phyloP scores from a whole-genome alignment of 2,329 filamentous ascomycete genomes.

The Aspergillus tanneri region DNA sequence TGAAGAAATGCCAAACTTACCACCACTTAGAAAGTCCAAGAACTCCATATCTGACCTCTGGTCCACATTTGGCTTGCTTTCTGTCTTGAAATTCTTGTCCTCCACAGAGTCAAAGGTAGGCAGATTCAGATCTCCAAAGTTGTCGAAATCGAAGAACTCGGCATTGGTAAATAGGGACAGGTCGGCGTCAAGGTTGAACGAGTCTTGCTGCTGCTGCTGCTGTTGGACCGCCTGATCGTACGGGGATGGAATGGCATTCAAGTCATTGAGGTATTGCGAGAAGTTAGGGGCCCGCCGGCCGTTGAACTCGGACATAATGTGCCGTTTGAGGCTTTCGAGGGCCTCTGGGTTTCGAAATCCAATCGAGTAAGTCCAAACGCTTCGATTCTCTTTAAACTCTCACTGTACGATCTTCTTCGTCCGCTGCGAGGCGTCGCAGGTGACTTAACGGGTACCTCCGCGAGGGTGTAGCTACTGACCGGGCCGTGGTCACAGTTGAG shows the following conservation, averaged over 20 bases:
- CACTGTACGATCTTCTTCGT: background rate
- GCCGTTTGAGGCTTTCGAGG: constrained; percentile 10
- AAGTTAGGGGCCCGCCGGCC: constrained; percentile 81
- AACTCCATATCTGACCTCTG: constrained; percentile 40
- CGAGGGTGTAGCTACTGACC: background rate
- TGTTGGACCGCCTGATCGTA: constrained; percentile 60
- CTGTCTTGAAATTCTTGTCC: constrained; percentile 27
- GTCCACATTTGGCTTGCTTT: constrained; percentile 20
- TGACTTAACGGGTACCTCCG: background rate
- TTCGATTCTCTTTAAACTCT: background rate
- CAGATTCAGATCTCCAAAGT: constrained; percentile 35
- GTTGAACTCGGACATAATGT: constrained; percentile 68
- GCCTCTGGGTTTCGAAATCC: constrained; percentile 9
- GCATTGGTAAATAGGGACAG: constrained; percentile 79
- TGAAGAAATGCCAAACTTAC: constrained; percentile 32
- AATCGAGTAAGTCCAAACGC: background rate
- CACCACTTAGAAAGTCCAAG: constrained; percentile 44
- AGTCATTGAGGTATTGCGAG: constrained; percentile 81
- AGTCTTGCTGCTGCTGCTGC: constrained; percentile 60
- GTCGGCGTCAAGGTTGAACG: constrained; percentile 67
- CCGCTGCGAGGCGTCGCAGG: background rate
- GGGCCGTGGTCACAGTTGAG: constrained; percentile 2
- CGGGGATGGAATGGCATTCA: constrained; percentile 69
- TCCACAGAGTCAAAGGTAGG: constrained; percentile 35
- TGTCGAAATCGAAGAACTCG: constrained; percentile 76